Evolutionary conservation across 192 early-diverging fungal genomes (phyloP), one percentile per base, ranked within the genome.

Genomic region (Gamsiella multidivaricata): DNA sequence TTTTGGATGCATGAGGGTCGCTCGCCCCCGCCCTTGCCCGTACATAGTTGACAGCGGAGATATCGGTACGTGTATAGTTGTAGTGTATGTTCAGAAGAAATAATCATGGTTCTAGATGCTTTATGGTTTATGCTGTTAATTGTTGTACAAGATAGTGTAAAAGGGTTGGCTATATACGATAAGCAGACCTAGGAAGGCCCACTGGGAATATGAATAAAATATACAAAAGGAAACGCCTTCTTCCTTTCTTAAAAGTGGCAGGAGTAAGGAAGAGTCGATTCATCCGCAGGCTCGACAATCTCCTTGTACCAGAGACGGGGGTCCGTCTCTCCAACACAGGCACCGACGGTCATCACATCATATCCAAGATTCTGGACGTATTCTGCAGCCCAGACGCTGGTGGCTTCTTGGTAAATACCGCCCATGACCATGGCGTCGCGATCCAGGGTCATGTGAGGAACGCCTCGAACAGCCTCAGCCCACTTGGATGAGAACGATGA

Each of bases 281-380:
- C 43, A 9, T 59, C 46, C 5, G 43, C 65, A 32, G 73, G 73
- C 18, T 52, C 29, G 2, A 32, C 54, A 58, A 78, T 68, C 54
- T 78, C 73, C 37, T 69, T 78, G 53, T 78, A 78, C 73, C 73
- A 78, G 46, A 78, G 65, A 6, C 73, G 50, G 34, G 73, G 73
- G 37, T 78, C 73, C 2, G 43, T 39, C n/a, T 78, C 73, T 14
- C 73, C 73, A 17, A 78, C 12, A 46, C 73, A 78, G 20, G 57
- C 42, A 15, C 65, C 73, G 43, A 78, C 60, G 14, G 73, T 29
- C 73, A 69, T 68, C 28, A 78, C 32, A 17, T 78, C 60, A 33
- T 57, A 39, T 0, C 65, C 65, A 5, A 69, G 26, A n/a, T 37
- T 69, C 50, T 78, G 65, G 54, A 78, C 73, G 52, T 69, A 78